These are phyloP conservation scores for Tulasnella sp. DNA, from an alignment of 768 basidiomycete species.

Conservation along the genomic window DNA sequence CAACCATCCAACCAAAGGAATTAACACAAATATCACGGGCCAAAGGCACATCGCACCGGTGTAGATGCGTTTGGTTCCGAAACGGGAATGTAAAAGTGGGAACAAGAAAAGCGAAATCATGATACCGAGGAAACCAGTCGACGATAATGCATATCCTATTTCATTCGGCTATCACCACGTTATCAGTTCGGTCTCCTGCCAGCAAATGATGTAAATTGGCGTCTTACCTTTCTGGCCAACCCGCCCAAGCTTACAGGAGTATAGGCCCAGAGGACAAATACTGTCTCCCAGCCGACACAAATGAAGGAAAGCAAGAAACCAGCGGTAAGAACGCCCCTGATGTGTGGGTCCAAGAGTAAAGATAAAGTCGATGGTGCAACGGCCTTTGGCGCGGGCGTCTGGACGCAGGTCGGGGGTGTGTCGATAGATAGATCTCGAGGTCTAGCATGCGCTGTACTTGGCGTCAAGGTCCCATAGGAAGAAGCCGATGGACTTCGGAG, in stretches of 20 bases:
- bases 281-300: constrained; percentile 52
- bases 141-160: constrained; percentile 24
- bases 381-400: not conserved
- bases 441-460: not conserved
- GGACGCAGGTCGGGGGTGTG: not conserved
- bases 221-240: constrained; percentile 48
- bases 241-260: constrained; percentile 52
- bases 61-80: constrained; percentile 21
- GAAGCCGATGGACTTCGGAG: not conserved
- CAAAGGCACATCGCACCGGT: constrained; percentile 21
- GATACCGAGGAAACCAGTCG: constrained; percentile 21
- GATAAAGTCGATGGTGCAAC: not conserved
- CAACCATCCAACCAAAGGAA: constrained; percentile 22
- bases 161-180: constrained; percentile 20
- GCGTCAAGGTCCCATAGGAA: not conserved
- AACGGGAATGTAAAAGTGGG: constrained; percentile 23
- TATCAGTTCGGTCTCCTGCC: not conserved
- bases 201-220: not conserved
- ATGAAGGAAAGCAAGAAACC: constrained; percentile 39
- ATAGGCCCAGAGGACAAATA: constrained; percentile 62
- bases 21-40: constrained; percentile 20
- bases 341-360: not conserved
- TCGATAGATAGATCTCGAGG: not conserved
- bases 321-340: not conserved
- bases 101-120: constrained; percentile 22